These are phyloP conservation scores for Epichloe baconii DNA, from an alignment of 2,329 filamentous ascomycete genomes.

Conservation along the genomic window DNA sequence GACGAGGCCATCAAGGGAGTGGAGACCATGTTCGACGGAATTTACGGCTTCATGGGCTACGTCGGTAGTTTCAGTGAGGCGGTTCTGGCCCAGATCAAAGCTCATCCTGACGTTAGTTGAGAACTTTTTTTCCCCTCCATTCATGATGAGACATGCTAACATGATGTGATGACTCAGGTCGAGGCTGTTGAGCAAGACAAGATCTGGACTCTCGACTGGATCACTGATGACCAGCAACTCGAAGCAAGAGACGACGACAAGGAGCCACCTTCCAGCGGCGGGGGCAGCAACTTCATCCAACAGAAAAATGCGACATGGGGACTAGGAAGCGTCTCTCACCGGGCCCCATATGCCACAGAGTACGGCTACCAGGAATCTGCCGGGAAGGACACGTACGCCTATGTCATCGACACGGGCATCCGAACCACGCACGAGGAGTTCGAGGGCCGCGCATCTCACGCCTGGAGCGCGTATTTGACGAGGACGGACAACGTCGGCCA, in stretches of 20 bases:
- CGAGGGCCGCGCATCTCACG: background rate
- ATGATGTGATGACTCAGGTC: conserved; percentile 11
- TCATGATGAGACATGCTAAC: background rate
- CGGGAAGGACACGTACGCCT: conserved; percentile 1
- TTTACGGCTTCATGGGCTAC: conserved; percentile 26
- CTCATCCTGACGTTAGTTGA: conserved; percentile 26
- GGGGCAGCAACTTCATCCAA: background rate
- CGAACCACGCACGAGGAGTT: conserved; percentile 1
- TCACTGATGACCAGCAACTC: conserved; percentile 5
- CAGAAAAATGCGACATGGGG: conserved; percentile 2
- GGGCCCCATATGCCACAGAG: background rate
- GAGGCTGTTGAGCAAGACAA: conserved; percentile 17
- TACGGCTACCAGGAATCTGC: background rate
- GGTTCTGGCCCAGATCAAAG: conserved; percentile 28
- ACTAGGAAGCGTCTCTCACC: conserved; percentile 2
- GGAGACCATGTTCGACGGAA: conserved; percentile 17
- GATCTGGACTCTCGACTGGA: conserved; percentile 16
- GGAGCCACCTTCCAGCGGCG: background rate
- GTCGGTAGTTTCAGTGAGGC: conserved; percentile 28
- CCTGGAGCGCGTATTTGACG: background rate
- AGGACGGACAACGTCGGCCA: conserved; percentile 1
- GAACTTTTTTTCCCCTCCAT: too few species aligned
- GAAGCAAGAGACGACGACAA: background rate
- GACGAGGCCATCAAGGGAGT: conserved; percentile 29
- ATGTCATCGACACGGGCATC: conserved; percentile 3